phyloP scores from a whole-genome alignment of 1,284 basidiomycete genomes.

The Ustilago xerochloae region DNA sequence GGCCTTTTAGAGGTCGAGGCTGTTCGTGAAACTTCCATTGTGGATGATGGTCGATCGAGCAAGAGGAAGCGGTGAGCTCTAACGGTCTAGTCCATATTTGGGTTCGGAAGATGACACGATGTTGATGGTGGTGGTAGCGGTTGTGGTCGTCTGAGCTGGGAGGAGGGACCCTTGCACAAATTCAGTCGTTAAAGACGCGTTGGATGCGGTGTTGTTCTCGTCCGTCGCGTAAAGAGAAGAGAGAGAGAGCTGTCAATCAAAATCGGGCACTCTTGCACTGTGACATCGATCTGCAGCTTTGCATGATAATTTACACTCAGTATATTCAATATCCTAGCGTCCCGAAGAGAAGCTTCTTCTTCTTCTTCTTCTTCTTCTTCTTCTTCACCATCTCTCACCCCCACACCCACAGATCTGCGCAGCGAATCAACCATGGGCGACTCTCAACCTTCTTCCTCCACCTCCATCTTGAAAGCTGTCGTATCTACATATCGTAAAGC shows the following conservation, averaged over 20 bases:
- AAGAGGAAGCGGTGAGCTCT: background rate
- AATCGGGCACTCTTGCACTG: too few species aligned
- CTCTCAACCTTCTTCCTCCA: constrained; percentile 1
- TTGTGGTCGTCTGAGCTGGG: too few species aligned
- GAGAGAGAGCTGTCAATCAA: too few species aligned
- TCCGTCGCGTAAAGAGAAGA: too few species aligned
- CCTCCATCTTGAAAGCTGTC: constrained; percentile 7
- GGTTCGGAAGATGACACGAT: too few species aligned
- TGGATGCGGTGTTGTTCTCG: too few species aligned
- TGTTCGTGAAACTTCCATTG: constrained; percentile 28
- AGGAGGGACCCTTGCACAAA: too few species aligned
- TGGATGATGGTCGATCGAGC: background rate
- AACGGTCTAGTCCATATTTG: background rate
- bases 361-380: background rate
- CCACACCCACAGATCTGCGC: background rate
- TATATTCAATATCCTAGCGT: background rate
- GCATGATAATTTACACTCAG: too few species aligned
- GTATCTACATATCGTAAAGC: constrained; percentile 32
- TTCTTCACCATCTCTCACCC: background rate
- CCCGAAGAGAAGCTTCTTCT: background rate
- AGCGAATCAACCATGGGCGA: background rate
- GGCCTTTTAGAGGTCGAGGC: constrained; percentile 14
- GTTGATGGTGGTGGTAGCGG: background rate
- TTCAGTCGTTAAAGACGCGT: too few species aligned
- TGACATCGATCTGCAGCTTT: too few species aligned